Conservation (phyloP, 2,329 filamentous ascomycete species). For the Scedosporium dehoogii region DNA sequence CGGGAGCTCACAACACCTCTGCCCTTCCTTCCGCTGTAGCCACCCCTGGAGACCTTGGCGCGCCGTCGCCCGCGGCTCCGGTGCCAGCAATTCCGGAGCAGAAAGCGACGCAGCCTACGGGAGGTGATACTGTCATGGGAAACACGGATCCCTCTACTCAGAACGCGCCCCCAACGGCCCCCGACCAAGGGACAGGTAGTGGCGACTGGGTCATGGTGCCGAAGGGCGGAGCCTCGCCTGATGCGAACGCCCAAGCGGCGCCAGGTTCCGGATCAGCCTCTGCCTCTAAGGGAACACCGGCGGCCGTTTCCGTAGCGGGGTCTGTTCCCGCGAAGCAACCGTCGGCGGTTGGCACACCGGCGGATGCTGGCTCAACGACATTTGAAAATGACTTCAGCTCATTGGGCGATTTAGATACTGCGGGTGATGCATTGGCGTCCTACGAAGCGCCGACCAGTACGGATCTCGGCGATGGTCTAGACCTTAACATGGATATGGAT, state of each 20-base stretch:
- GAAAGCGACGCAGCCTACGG: conserved; percentile 9
- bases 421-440: conserved; percentile 59
- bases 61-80: conserved; percentile 31
- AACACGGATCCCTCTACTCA: conserved; percentile 32
- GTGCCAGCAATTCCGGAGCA: conserved; percentile 15
- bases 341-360: conserved; percentile 35
- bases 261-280: not conserved
- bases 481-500: conserved; percentile 58
- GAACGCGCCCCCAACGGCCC: conserved; percentile 29
- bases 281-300: conserved; percentile 1
- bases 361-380: conserved; percentile 20
- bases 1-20: conserved; percentile 36
- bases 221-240: conserved; percentile 43
- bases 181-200: conserved; percentile 39
- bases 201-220: conserved; percentile 71
- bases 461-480: conserved; percentile 44
- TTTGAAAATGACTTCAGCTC: conserved; percentile 53
- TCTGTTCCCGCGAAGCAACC: conserved; percentile 22
- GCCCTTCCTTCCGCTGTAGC: conserved; percentile 44
- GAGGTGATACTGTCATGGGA: conserved; percentile 39
- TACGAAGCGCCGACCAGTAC: conserved; percentile 43
- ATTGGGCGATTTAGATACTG: conserved; percentile 57
- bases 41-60: conserved; percentile 42
- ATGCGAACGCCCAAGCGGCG: conserved; percentile 15
- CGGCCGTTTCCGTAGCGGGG: conserved; percentile 5